Evolutionary conservation across 768 basidiomycete genomes (phyloP), one percentile per base, ranked within the genome.

Genomic region (Agrocybe pediades): DNA sequence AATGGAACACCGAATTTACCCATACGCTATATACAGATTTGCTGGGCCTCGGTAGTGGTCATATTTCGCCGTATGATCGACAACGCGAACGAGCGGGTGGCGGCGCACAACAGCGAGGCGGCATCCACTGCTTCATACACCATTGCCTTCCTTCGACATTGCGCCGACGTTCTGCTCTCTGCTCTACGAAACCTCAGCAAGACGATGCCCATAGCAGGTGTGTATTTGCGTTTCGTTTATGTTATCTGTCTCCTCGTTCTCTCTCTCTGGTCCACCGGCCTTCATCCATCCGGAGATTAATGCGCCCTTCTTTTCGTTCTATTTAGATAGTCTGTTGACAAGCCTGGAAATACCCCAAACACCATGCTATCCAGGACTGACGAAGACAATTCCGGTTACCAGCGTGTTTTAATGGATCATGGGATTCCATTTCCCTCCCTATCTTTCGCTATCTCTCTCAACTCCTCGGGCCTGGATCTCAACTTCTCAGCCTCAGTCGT

Each of bases 1-100:
- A 44, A 11, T 43, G 21, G 25, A n/a, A n/a, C 36, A 17, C 41
- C 17, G 27, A 11, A 7, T 24, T 26, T 40, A 36, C 11, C 13
- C 9, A 15, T 51, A 42, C 9, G 5, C 29, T 13, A 27, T 42
- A 13, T 20, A 6, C 46, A 69, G 68, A 57, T 65, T 11, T 66
- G 65, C 50, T 68, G 66, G 68, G 60, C 60, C n/a, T 62, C 63
- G 9, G 59, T 64, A 17, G 46, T 62, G 36, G 65, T 57, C 41
- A 51, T 56, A 16, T 65, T 68, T 41, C 49, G 55, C 33, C 52
- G 48, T 15, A 62, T 67, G 57, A 60, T 62, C 13, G 55, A 62
- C 16, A 55, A 52, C 13, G 50, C 51, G 11, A 60, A 53, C 15
- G 53, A 55, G 24, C 57, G 57, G 41, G 51, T 55, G 20, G 29